Percentiles rank a stretch among this genome's conserved stretches.
Conservation (phyloP, 176 grass and related monocot species). For the Metroxylon sagu region DNA sequence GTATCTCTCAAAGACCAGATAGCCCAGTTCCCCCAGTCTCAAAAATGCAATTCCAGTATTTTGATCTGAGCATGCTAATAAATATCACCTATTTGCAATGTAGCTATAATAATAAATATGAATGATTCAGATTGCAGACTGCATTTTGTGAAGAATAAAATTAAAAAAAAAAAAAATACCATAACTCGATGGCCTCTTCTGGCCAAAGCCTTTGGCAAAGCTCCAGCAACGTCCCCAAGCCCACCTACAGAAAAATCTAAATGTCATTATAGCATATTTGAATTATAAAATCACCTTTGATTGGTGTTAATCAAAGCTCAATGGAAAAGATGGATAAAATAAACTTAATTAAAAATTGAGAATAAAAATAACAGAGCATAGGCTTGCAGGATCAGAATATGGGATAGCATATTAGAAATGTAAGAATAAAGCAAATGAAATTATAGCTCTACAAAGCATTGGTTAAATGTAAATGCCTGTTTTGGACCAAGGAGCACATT, state of each 20-base stretch:
- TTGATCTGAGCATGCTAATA: too few species aligned
- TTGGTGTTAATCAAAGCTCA: background rate
- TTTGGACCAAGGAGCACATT: constrained; percentile 90
- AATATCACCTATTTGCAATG: too few species aligned
- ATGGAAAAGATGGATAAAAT: background rate
- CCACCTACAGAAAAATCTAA: constrained; percentile 48
- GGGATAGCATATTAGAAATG: too few species aligned
- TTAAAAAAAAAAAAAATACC: constrained; percentile 24
- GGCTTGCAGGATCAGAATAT: too few species aligned
- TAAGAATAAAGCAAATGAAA: too few species aligned
- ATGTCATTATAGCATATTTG: constrained; percentile 2
- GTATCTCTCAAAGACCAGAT: too few species aligned
- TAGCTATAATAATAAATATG: too few species aligned
- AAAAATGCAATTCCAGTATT: too few species aligned
- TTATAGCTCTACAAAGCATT: too few species aligned
- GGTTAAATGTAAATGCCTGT: constrained; percentile 31
- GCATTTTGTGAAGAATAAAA: constrained; percentile 2
- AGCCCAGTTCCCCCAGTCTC: too few species aligned
- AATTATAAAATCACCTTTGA: background rate
- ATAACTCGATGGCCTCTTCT: constrained; percentile 96
- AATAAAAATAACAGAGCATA: too few species aligned
- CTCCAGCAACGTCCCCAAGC: constrained; percentile 86
- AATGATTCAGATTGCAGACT: constrained; percentile 3
- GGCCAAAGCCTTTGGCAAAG: constrained; percentile 92
- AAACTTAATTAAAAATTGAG: too few species aligned